Evolutionary conservation across 1,284 basidiomycete species (phyloP), one percentile per base, ranked within the genome.

Genomic region (Cutaneotrichosporon sp.): DNA sequence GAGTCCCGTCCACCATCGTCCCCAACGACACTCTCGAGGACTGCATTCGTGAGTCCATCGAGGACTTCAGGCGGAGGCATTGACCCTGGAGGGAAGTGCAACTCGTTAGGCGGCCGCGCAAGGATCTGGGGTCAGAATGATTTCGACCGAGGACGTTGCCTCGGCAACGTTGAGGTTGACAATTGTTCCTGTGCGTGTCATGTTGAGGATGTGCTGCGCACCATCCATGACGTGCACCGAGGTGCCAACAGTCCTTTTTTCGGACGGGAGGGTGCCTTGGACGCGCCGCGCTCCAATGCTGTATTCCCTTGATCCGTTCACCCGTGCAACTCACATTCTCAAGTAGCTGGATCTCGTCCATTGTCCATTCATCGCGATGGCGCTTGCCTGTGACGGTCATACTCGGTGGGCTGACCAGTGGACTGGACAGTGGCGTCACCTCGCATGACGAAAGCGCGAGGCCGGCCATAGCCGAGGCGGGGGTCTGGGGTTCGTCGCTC

Each of bases 11-110:
- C 14, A 11, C 19, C 25, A 35, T 32, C 25, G 42, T 33, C 39
- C 2, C 29, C 8, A 22, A 16, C 35, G 22, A 27, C n/a, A 11
- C 22, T 32, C 26, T 53, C 46, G 8, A 65, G 44, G n/a, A 71
- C 35, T 31, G 71, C 63, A n/a, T 61, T 61, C 3, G 72, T 65
- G 5, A 75, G 57, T 45, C 72, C 69, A 51, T 75, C 73, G 16
- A 75, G 55, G 6, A 68, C 60, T 7, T 62, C 46, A 1, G 67
- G 55, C 1, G 69, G 67, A 6, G 73, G 73, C 29, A 75, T 59
- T 9, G 69, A 63, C 5, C 69, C 69, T 0, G 73, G 73, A 5
- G 73, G 66, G 48, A 63, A 75, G 10, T 65, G 60, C 19, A 63
- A 53, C 12, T 50, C 43, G 4, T 68, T 45, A 0, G 71, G 71